Percentiles rank a stretch among this genome's conserved stretches.
Evolutionary conservation across 805 yeast genomes (phyloP).

Genomic region (Yamadazyma nakazawae): DNA sequence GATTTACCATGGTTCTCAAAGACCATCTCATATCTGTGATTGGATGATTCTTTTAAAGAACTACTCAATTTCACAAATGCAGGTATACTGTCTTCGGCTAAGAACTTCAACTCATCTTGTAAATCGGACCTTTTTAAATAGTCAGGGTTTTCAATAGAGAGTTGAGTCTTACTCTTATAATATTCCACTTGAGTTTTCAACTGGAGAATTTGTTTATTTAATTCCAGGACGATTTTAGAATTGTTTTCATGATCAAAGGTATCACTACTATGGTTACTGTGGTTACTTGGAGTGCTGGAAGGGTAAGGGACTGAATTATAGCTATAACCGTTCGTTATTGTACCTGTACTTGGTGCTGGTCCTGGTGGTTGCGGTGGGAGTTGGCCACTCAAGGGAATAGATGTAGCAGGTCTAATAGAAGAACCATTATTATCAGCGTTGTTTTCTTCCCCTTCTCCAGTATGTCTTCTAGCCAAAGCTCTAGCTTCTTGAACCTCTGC

Average conservation of each 20-base stretch:
- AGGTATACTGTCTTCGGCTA: conserved; percentile 29
- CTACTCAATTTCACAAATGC: conserved; percentile 43
- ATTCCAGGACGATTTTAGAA: conserved; percentile 17
- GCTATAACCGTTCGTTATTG: background rate
- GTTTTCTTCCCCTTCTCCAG: background rate
- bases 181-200: conserved; percentile 17
- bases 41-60: conserved; percentile 45
- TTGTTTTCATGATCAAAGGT: conserved; percentile 4
- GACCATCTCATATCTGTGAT: conserved; percentile 34
- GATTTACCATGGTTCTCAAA: conserved; percentile 19
- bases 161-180: background rate
- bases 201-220: conserved; percentile 19
- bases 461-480: background rate
- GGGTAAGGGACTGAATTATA: conserved; percentile 7
- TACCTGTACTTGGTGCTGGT: background rate
- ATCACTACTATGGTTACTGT: conserved; percentile 1
- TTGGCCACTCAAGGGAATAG: background rate
- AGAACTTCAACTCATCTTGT: conserved; percentile 39
- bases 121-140: conserved; percentile 33
- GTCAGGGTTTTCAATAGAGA: conserved; percentile 15
- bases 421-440: background rate
- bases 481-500: conserved; percentile 21
- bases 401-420: background rate
- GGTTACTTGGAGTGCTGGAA: conserved; percentile 1
- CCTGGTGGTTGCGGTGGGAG: background rate